Percentiles rank a stretch among this genome's conserved stretches.
phyloP scores from a whole-genome alignment of 2,329 filamentous ascomycete genomes.

The Paracorniculantispora psalliotae region DNA sequence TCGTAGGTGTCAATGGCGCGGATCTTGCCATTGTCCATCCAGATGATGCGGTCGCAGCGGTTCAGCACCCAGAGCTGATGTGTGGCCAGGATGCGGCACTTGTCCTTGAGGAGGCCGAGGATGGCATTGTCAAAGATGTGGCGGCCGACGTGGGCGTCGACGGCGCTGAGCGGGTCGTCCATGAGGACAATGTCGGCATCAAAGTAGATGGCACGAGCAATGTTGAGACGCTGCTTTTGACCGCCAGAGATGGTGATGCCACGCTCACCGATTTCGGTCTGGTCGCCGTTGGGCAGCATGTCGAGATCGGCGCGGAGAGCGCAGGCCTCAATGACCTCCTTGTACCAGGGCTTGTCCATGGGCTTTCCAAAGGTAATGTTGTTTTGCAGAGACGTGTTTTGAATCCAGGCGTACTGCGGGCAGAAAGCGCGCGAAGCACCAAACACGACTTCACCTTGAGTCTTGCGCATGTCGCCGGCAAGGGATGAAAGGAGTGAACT shows the following conservation, averaged over 20 bases:
- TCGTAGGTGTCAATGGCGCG: conserved; percentile 84
- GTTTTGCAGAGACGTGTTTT: conserved; percentile 79
- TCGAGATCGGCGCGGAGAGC: conserved; percentile 81
- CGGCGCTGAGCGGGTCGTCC: conserved; percentile 65
- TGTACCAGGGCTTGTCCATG: conserved; percentile 72
- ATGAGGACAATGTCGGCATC: conserved; percentile 63
- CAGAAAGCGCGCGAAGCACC: conserved; percentile 84
- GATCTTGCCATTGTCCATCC: conserved; percentile 84
- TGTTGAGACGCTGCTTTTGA: conserved; percentile 92
- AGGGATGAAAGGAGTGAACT: conserved; percentile 82
- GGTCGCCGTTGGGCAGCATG: conserved; percentile 84
- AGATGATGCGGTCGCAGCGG: conserved; percentile 86
- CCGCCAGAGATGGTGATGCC: conserved; percentile 94
- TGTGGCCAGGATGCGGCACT: conserved; percentile 86
- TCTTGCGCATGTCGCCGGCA: conserved; percentile 90
- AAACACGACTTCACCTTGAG: conserved; percentile 65
- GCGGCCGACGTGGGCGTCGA: conserved; percentile 64
- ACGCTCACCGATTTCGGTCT: conserved; percentile 90
- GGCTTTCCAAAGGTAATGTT: conserved; percentile 90
- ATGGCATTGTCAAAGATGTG: conserved; percentile 94
- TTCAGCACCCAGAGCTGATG: conserved; percentile 92
- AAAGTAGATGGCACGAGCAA: conserved; percentile 75
- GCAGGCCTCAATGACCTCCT: conserved; percentile 76
- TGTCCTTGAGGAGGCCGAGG: conserved; percentile 78
- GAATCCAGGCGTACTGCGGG: conserved; percentile 96